Evolutionary conservation across 352 stramenopile species (phyloP).

Genomic region (Phytopythium cucurbitacearum): DNA sequence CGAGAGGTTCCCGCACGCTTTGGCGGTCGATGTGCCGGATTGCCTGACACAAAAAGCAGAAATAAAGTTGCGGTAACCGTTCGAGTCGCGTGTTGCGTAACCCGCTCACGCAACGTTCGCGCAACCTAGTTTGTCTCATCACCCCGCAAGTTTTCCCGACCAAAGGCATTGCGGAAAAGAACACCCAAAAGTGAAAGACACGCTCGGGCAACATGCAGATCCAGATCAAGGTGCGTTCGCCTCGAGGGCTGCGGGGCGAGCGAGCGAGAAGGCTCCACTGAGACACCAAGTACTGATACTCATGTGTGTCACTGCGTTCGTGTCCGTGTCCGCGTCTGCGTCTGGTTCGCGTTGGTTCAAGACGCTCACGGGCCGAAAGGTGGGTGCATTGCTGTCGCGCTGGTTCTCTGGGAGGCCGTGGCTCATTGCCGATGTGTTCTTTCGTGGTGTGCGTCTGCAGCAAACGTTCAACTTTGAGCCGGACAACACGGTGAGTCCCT

Average conservation of each 20-base stretch:
- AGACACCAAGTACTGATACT: neutral
- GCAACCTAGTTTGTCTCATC: neutral
- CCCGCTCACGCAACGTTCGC: neutral
- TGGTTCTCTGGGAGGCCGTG: neutral
- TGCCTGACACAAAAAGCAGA: neutral
- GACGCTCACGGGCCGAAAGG: constrained; percentile 84
- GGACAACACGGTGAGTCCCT: constrained; percentile 64
- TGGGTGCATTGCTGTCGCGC: constrained; percentile 5
- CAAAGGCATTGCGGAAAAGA: neutral
- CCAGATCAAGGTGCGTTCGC: constrained; percentile 66
- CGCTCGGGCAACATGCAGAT: constrained; percentile 57
- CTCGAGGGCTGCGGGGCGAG: neutral
- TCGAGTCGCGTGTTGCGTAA: no score
- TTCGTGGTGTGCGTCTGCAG: constrained; percentile 10
- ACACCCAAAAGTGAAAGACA: constrained; percentile 4
- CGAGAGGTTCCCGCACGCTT: neutral
- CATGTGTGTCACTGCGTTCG: neutral
- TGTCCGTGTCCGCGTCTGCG: neutral
- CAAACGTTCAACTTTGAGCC: constrained; percentile 89
- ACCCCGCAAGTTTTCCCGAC: neutral
- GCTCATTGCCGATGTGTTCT: neutral
- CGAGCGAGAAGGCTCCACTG: neutral
- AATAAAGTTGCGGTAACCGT: no score
- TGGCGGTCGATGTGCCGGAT: neutral
- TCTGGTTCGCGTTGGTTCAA: constrained; percentile 15